Evolutionary conservation across 257 asterid species (phyloP), one percentile per base, ranked within the genome.

Genomic region (Solanum habrochaites): DNA sequence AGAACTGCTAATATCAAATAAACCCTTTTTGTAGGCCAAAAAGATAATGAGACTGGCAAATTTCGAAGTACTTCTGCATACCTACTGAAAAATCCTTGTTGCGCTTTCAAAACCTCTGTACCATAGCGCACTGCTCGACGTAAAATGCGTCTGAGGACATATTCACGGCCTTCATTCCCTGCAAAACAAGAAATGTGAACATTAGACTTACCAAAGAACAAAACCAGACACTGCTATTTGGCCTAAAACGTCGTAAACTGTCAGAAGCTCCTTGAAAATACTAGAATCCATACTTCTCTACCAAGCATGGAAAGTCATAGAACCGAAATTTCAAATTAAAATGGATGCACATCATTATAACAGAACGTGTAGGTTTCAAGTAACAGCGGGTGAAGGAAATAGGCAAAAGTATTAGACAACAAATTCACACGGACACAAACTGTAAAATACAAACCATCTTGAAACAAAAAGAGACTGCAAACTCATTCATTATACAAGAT

Each of bases 141-240:
- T 78, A 97, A 97, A 86, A 97, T 97, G 84, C 99, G 98, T 88
- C 99, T 92, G 86, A 97, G 91, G 73, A 95, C 98, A 90, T 97
- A 97, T 83, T 97, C 99, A 82, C 99, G 99, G 31, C 99, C 99
- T 91, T 97, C 99, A 74, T 96, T 97, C 86, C 99, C 99, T 97
- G 93, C 82, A 90, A 25, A 89, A 42, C 58, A 74, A 47, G 75
- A 49, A 86, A 89, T 29, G 29, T 6, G 62, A 66, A 62, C 83
- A 64, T 43, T 47, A 85, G 37, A 60, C 71, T 82, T 47, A 70
- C 70, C 29, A 37, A 21, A 86, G 82, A 42, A 72, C 42, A 67
- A 27, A 39, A 49, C 31, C 85, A 81, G 21, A 81, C 27, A 81
- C 70, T n/a, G 58, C 14, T 80, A 80, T 49, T 49, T 81, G 45